Base-by-base conservation (phyloP, 2,329 filamentous ascomycete species). In the Aspergillus sclerotialis region DNA sequence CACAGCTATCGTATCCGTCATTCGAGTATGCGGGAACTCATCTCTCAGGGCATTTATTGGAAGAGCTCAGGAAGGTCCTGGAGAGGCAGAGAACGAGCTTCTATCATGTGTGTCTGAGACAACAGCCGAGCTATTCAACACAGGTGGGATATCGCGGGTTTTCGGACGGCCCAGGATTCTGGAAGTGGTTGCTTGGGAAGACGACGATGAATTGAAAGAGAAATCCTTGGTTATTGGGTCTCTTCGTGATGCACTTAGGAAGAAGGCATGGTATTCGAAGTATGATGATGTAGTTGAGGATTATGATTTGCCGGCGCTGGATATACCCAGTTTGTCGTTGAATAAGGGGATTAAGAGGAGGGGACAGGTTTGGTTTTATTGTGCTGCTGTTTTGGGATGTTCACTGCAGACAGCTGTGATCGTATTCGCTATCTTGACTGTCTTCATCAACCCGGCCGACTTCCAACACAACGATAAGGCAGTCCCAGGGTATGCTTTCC, bases 51-150 rank as follows among this genome's bases (percentile, higher is more conserved):
- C 68, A 0, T 55, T 71, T 5, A 56, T 72, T 7, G 69, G 68
- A 2, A 50, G 69, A 30, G 66, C 64, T 0, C 56, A 65, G 24
- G 69, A 72, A 40, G 64, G 59, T 3, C 50, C 53, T 0, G 60
- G 64, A 0, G 52, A 55, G 1, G 62, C 58, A 0, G 68, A 72
- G 17, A 46, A 49, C 0, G 68, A 72, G 15, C 43, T 72, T 0
- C 55, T 70, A 37, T 67, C 67, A 0, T 72, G 67, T 4, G 69
- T 69, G 0, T 70, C 66, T 0, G 47, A 63, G 7, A 64, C 64
- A 1, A 67, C 64, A 0, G 67, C 63, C 4, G 68, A 72, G 37
- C 43, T 71, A 0, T 71, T 63, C 40, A 69, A 69, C 6, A 60
- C 65, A 30, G 45, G 55, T 0, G 54, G 57, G 0, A 52, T 72